phyloP scores from a whole-genome alignment of 495 filamentous ascomycete genomes.

The Talaromyces wortmannii region DNA sequence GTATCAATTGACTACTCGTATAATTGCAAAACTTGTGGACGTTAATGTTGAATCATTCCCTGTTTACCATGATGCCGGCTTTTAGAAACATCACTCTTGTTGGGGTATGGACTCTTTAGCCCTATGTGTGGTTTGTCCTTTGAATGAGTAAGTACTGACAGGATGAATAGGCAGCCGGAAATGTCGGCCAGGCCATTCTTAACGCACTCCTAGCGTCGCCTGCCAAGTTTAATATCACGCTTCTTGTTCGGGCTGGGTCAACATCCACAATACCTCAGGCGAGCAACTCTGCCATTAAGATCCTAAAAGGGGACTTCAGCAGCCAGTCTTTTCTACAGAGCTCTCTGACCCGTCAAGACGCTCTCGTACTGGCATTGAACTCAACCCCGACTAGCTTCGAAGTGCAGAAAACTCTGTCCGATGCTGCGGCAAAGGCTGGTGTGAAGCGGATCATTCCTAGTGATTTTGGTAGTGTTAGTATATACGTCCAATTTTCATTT shows the following conservation, averaged over 20 bases:
- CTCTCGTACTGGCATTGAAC: not conserved
- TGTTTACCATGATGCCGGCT: not conserved
- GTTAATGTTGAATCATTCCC: not conserved
- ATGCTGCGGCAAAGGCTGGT: constrained; percentile 1
- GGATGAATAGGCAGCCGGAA: not conserved
- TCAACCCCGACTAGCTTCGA: not conserved
- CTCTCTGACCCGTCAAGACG: not conserved
- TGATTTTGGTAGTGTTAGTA: constrained; percentile 6
- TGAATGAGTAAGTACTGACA: not conserved
- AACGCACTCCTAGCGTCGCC: not conserved
- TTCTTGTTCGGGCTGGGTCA: not conserved
- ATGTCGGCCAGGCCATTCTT: not conserved
- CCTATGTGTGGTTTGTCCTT: not conserved
- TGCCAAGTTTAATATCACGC: not conserved
- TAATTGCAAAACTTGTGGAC: no score
- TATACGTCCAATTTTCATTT: not conserved
- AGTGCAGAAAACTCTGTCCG: not conserved
- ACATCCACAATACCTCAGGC: not conserved
- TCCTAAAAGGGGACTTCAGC: not conserved
- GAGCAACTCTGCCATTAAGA: not conserved
- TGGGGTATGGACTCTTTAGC: not conserved
- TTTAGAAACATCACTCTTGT: constrained; percentile 1
- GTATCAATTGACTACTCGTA: no score
- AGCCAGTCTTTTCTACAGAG: not conserved
- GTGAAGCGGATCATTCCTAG: constrained; percentile 7